phyloP scores from a whole-genome alignment of 139 green algal species.

The Diplosphaera chodatii region DNA sequence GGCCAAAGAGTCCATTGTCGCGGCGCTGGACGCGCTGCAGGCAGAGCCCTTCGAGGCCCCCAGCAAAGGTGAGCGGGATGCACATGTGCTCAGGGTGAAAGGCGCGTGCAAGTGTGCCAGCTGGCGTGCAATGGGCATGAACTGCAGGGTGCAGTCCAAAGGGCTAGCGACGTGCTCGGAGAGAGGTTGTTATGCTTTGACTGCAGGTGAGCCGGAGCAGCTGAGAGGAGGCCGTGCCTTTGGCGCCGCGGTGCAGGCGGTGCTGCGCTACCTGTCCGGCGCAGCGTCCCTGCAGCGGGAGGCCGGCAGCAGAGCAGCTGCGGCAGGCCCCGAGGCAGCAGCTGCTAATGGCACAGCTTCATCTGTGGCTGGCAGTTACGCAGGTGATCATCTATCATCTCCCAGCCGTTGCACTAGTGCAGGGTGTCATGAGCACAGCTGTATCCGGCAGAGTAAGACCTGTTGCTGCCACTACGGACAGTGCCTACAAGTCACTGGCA shows the following conservation, averaged over 20 bases:
- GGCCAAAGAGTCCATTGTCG: constrained; percentile 51
- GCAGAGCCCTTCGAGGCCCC: background rate
- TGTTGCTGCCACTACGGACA: no score
- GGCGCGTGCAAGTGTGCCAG: no score
- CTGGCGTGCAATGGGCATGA: no score
- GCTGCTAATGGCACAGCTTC: background rate
- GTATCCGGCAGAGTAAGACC: no score
- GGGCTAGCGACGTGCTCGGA: no score
- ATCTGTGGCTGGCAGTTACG: background rate
- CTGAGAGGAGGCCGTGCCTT: constrained; percentile 25
- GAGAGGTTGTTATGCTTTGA: no score
- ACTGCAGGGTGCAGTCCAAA: no score
- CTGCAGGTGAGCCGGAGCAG: constrained; percentile 3
- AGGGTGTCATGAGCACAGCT: no score
- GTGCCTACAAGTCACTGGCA: no score
- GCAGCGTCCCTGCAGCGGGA: background rate
- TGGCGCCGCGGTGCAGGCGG: constrained; percentile 58
- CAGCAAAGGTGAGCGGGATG: background rate
- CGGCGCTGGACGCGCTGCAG: constrained; percentile 49
- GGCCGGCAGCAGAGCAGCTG: background rate
- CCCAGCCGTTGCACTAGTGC: no score
- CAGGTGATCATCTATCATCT: background rate
- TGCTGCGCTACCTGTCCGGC: constrained; percentile 64
- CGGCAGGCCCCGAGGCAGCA: no score
- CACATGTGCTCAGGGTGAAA: no score